Conservation (phyloP, 768 basidiomycete species). For the Hypsizygus marmoreus region DNA sequence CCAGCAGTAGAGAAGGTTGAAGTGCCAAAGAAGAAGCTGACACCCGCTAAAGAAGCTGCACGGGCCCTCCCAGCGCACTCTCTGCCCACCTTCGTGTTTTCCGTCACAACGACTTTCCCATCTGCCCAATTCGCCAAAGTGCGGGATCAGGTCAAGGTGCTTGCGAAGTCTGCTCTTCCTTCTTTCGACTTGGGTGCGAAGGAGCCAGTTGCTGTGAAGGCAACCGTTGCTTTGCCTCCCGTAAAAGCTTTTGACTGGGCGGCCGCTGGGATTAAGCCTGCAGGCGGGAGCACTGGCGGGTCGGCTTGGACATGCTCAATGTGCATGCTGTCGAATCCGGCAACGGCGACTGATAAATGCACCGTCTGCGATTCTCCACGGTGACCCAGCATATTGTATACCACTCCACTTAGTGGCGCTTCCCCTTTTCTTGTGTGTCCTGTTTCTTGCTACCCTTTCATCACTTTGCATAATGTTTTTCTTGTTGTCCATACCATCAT, state of each 20-base stretch:
- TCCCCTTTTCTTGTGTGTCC: no score
- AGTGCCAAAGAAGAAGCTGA: background rate
- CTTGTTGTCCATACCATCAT: no score
- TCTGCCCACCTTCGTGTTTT: constrained; percentile 41
- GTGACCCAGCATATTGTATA: constrained; percentile 17
- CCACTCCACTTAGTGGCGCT: no score
- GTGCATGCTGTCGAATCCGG: constrained; percentile 55
- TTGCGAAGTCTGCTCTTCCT: constrained; percentile 48
- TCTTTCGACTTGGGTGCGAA: constrained; percentile 33
- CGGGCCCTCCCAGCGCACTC: constrained; percentile 26
- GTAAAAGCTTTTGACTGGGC: constrained; percentile 58
- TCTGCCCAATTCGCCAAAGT: constrained; percentile 26
- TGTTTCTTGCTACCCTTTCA: background rate
- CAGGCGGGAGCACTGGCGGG: constrained; percentile 28
- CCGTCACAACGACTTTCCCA: constrained; percentile 23
- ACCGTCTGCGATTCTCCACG: constrained; percentile 44
- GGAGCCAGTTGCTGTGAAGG: no score
- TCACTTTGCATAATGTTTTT: no score
- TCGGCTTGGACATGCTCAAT: constrained; percentile 56
- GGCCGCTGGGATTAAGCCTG: constrained; percentile 58
- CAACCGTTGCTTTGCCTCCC: constrained; percentile 13
- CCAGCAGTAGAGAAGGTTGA: background rate
- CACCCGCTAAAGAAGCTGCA: constrained; percentile 29
- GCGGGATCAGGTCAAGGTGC: constrained; percentile 38
- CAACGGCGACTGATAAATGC: constrained; percentile 45